A percentile compares a stretch with the other conserved stretches of the same genome.
Conservation (phyloP, 768 basidiomycete genomes). For the Suillus subluteus region DNA sequence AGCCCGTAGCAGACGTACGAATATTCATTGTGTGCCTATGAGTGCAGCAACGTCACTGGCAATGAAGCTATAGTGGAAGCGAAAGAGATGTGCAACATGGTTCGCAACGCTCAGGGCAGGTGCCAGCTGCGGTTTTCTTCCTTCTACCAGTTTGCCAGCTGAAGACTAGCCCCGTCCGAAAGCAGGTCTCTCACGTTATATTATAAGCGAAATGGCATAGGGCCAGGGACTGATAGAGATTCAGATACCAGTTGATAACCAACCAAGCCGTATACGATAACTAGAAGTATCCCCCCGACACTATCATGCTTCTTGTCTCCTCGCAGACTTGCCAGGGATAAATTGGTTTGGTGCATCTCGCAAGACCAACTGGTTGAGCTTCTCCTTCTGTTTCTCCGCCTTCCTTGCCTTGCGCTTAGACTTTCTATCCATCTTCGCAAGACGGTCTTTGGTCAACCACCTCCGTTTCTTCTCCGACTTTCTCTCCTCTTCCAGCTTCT, state of each 20-base stretch:
- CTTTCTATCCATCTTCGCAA: conserved; percentile 42
- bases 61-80: background rate
- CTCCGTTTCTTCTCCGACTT: conserved; percentile 64
- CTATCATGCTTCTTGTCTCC: conserved; percentile 11
- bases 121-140: background rate
- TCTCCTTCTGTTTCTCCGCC: conserved; percentile 52
- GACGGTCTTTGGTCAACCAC: conserved; percentile 42
- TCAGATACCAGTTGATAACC: background rate
- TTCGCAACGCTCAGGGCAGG: background rate
- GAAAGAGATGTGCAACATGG: background rate
- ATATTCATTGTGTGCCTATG: background rate
- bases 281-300: background rate
- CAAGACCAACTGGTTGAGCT: conserved; percentile 54
- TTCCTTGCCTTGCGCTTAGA: conserved; percentile 47
- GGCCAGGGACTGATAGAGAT: no score
- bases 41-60: background rate
- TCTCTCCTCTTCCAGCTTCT: conserved; percentile 57
- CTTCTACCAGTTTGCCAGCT: background rate
- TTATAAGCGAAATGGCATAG: background rate
- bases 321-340: conserved; percentile 41
- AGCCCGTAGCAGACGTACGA: background rate
- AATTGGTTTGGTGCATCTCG: conserved; percentile 62
- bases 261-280: background rate
- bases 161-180: background rate
- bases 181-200: background rate